These are phyloP conservation scores for Aspergillus novofumigatus DNA, from an alignment of 2,329 filamentous ascomycete species.

Conservation along the genomic window DNA sequence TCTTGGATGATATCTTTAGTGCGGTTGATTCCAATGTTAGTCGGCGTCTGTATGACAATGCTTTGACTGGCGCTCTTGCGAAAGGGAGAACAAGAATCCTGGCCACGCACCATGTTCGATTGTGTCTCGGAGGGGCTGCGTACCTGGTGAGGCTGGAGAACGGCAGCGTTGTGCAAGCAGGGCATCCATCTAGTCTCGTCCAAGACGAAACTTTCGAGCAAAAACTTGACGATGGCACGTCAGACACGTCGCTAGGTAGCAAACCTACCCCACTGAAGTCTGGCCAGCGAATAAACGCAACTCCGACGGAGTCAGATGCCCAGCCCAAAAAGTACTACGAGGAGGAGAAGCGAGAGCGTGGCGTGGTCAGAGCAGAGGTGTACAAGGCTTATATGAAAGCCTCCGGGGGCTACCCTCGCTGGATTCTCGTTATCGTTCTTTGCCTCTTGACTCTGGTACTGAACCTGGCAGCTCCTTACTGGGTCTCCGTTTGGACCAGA, in stretches of 20 bases:
- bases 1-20: constrained; percentile 78
- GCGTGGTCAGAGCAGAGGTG: constrained; percentile 61
- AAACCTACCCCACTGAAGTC: neutral
- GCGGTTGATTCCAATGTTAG: constrained; percentile 75
- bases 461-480: constrained; percentile 10
- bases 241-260: too few relatives aligned
- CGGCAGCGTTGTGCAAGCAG: constrained; percentile 1
- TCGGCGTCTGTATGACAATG: constrained; percentile 70
- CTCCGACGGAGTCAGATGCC: constrained; percentile 6
- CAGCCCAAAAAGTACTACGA: constrained; percentile 65
- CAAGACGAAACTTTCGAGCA: neutral
- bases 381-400: constrained; percentile 63
- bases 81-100: constrained; percentile 67
- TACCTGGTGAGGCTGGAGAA: constrained; percentile 6
- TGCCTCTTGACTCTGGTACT: constrained; percentile 37
- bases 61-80: constrained; percentile 64
- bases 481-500: constrained; percentile 44
- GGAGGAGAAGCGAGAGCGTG: constrained; percentile 66
- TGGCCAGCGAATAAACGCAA: neutral
- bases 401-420: constrained; percentile 63
- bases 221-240: too few relatives aligned
- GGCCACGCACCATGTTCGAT: constrained; percentile 71
- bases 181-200: neutral
- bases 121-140: constrained; percentile 42
- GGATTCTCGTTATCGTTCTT: constrained; percentile 51